Percentiles rank a stretch among this genome's conserved stretches.
These are phyloP conservation scores for Lactifluus piperatus DNA, from an alignment of 768 basidiomycete species.

Conservation along the genomic window DNA sequence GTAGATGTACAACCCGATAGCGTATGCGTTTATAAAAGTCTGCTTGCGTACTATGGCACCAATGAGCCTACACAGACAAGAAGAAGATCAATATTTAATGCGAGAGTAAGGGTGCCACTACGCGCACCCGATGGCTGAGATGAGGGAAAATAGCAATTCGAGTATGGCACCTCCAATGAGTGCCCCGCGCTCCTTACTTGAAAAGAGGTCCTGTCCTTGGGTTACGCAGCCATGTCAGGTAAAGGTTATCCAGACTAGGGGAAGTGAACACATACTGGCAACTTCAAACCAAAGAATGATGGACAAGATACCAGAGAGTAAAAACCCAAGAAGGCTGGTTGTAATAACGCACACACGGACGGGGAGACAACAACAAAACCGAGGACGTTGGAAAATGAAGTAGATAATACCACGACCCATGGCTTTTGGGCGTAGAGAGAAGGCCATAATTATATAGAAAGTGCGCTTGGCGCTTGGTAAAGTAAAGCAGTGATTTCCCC, in stretches of 20 bases:
- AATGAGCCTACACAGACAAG: constrained; percentile 37
- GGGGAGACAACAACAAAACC: constrained; percentile 56
- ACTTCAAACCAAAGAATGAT: constrained; percentile 56
- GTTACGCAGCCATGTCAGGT: constrained; percentile 22
- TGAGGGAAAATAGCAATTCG: constrained; percentile 44
- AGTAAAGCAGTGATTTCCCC: no score
- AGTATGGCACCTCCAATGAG: constrained; percentile 46
- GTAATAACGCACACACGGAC: constrained; percentile 52
- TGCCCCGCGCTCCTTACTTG: constrained; percentile 28
- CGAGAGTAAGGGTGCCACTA: neutral
- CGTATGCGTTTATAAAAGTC: constrained; percentile 46
- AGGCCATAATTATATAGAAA: no score
- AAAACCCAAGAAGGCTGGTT: constrained; percentile 44
- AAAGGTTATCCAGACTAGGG: constrained; percentile 25
- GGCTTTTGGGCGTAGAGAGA: neutral
- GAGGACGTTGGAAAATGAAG: constrained; percentile 21
- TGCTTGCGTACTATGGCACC: constrained; percentile 59
- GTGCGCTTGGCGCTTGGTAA: no score
- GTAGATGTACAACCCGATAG: constrained; percentile 49
- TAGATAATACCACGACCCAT: constrained; percentile 15
- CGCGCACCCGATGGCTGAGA: constrained; percentile 49
- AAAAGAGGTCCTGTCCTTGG: constrained; percentile 16
- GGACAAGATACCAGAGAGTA: constrained; percentile 46
- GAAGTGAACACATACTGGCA: constrained; percentile 36
- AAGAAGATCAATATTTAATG: neutral